Base-by-base conservation (phyloP, 257 asterid genomes). In the Parsonsia alboflavescens region DNA sequence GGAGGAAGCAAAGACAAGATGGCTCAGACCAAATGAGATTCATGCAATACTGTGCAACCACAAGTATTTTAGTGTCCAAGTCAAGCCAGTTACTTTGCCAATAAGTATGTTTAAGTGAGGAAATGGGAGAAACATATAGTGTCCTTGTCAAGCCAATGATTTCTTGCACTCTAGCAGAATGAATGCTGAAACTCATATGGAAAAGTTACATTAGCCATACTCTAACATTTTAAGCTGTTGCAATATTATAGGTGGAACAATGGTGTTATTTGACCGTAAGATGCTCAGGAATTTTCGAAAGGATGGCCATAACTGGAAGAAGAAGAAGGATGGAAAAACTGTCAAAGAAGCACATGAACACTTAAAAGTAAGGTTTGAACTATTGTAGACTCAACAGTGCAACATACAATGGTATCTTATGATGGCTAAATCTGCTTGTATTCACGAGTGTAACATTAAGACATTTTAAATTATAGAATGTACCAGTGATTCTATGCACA, bases 281-380 rank as follows among this genome's bases (percentile, higher is more conserved):
- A 88, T 85, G 98, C 96, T 94, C 76, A 88, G 99, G 80, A 94
- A 94, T 83, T 94, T 94, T 72, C 91, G 99, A 72, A 94, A 92
- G 82, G 98, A 94, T 79, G 97, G 98, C 71, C 94, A 89, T 85
- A 94, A 87, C 79, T 94, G 99, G 99, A 92, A 94, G 91, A 94
- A 94, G 91, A 94, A 92, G 81, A 92, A 90, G 78, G 98, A 94
- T 74, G 97, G 98, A 46, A 94, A 94, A 87, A 90, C 98, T 67
- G 96, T 94, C 50, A 90, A 94, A 85, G 99, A 94, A 92, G 98
- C 98, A 80, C 99, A 94, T 30, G 98, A 94, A 75, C 98, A 90
- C 90, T 87, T 94, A 75, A 94, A 94, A 85, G 99, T 92, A 87
- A 75, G 87, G 68, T 72, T 53, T 82, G 71, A 45, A 19, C 16